A percentile compares a stretch with the other conserved stretches of the same genome.
Conservation (phyloP, 306 rosid species). For the Lotus japonicus region DNA sequence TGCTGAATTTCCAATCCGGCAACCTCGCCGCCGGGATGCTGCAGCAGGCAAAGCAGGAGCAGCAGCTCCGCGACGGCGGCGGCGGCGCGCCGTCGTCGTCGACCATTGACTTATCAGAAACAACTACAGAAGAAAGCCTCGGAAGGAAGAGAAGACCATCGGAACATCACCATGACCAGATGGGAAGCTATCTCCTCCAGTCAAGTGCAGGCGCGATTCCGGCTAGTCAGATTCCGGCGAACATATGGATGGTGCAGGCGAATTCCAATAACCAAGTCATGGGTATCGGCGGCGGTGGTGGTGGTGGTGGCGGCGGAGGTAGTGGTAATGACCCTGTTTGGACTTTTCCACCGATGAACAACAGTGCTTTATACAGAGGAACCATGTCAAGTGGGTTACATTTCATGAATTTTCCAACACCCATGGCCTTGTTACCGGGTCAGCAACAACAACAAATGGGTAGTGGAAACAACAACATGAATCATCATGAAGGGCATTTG, state of each 20-base stretch:
- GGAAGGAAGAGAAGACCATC: conserved; percentile 18
- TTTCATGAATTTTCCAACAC: conserved; percentile 83
- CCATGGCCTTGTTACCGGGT: conserved; percentile 62
- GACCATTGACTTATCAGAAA: no score
- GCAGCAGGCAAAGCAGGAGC: conserved; percentile 83
- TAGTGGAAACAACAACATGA: conserved; percentile 20
- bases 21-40: conserved; percentile 27
- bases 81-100: no score
- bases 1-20: conserved; percentile 63
- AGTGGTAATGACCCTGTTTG: no score
- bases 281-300: no score
- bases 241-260: conserved; percentile 73
- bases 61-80: conserved; percentile 22
- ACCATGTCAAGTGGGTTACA: conserved; percentile 74
- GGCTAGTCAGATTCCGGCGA: conserved; percentile 72
- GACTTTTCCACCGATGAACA: conserved; percentile 7
- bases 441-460: conserved; percentile 39
- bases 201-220: conserved; percentile 56
- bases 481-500: conserved; percentile 44
- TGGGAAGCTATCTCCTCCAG: conserved; percentile 70
- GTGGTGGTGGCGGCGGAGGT: no score
- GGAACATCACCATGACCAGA: conserved; percentile 22
- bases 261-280: conserved; percentile 40
- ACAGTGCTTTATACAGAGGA: conserved; percentile 63
- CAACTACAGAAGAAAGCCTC: not conserved